Base-by-base conservation (phyloP, 2,329 filamentous ascomycete genomes). In the Alternaria metachromatica region DNA sequence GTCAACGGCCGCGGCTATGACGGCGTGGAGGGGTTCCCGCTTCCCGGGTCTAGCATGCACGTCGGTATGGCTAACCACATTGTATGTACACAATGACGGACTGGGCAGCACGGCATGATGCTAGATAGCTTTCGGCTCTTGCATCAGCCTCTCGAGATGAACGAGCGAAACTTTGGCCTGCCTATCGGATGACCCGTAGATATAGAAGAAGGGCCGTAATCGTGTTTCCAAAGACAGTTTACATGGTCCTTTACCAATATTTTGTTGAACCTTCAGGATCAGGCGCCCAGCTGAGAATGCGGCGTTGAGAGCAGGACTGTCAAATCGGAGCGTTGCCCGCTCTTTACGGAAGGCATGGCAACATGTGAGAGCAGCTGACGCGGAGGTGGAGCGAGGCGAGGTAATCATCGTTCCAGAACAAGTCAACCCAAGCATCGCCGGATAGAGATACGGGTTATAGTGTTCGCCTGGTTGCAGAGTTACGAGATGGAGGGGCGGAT, bases 41-140 rank as follows among this genome's bases (percentile, higher is more conserved):
- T 69, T 62, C 66, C 61, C 63, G 58, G 72, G 65, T 67, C 63
- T 61, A 58, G 49, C 60, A 68, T 67, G 64, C 60, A 65, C 45
- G 54, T 56, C 57, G 62, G 44, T 56, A 63, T 72, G 66, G 68
- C 69, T 71, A 70, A 67, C 55, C 54, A 69, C 49, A 53, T 53
- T 21, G 49, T 21, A 18, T 53, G 58, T 60, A 62, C 58, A 63
- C 55, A 67, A 67, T 59, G 68, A 68, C 70, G 65, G 72, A 73
- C 74, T 78, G 75, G 77, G 76, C 75, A 78, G 76, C 76, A 79
- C 70, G 69, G 72, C 76, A 77, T 78, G 56, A 60, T 60, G 50
- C 61, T 56, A 62, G 37, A 72, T 67, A 56, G 48, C 53, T 64
- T 58, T 65, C 46, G 53, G 57, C 60, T 64, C 54, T 56, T 71